phyloP scores from a whole-genome alignment of 129 eudicot species.

The Apium graveolens region DNA sequence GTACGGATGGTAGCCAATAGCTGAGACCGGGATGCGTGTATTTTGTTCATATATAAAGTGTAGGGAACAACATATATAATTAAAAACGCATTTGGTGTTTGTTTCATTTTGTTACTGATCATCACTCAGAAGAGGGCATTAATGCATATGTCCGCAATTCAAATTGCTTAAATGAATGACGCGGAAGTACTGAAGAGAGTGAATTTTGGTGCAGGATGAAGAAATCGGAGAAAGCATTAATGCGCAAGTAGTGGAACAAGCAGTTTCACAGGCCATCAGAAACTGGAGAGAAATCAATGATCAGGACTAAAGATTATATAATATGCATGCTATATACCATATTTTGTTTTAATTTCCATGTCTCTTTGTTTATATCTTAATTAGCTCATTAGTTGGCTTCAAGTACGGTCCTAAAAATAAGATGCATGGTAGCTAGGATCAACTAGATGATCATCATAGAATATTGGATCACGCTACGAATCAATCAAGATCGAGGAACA shows the following conservation, averaged over 20 bases:
- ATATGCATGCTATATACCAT: background rate
- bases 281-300: slow-evolving; percentile 51
- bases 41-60: too few species aligned
- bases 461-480: background rate
- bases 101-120: background rate
- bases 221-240: slow-evolving; percentile 52
- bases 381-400: background rate
- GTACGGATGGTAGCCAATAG: background rate
- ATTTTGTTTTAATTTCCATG: background rate
- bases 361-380: background rate
- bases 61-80: too few species aligned
- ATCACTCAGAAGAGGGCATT: background rate
- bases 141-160: background rate
- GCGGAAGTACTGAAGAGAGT: background rate
- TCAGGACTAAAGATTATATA: slow-evolving; percentile 25
- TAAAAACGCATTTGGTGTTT: too few species aligned
- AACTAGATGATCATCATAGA: background rate
- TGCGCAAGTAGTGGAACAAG: slow-evolving; percentile 64
- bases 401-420: background rate
- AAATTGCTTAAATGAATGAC: background rate
- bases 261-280: slow-evolving; percentile 63
- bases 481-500: background rate
- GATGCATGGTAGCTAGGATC: background rate
- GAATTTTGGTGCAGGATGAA: slow-evolving; percentile 36
- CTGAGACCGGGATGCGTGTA: background rate